These are phyloP conservation scores for Trichosporon inkin DNA, from an alignment of 1,284 basidiomycete genomes.

Conservation along the genomic window DNA sequence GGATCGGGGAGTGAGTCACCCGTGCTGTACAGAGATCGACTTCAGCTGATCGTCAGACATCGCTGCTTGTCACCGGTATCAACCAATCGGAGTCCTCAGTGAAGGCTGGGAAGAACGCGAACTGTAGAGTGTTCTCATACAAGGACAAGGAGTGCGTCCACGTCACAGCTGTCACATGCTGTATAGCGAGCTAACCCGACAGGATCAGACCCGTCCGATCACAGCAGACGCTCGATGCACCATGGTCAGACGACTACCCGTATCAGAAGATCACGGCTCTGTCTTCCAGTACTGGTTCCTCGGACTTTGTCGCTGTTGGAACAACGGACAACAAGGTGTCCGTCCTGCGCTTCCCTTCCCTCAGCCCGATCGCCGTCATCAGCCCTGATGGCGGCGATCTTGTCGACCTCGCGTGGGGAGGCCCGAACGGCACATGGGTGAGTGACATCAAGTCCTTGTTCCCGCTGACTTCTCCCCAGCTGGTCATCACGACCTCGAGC, in stretches of 20 bases:
- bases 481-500: slow-evolving; percentile 39
- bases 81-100: slow-evolving; percentile 68
- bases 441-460: slow-evolving; percentile 4
- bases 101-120: slow-evolving; percentile 66
- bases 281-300: slow-evolving; percentile 20
- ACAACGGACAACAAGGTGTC: slow-evolving; percentile 54
- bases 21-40: not conserved
- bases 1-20: slow-evolving; percentile 57
- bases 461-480: slow-evolving; percentile 19
- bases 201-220: slow-evolving; percentile 57
- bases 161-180: slow-evolving; percentile 8
- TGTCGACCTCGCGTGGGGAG: slow-evolving; percentile 47
- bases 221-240: slow-evolving; percentile 61
- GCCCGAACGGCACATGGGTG: slow-evolving; percentile 39
- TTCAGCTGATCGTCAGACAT: slow-evolving; percentile 44
- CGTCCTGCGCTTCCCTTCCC: slow-evolving; percentile 63
- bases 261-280: slow-evolving; percentile 57
- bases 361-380: slow-evolving; percentile 57
- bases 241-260: slow-evolving; percentile 71
- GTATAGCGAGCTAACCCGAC: not conserved
- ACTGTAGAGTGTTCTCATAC: slow-evolving; percentile 69
- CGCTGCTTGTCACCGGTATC: slow-evolving; percentile 70
- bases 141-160: slow-evolving; percentile 57
- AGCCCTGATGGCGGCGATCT: slow-evolving; percentile 35
- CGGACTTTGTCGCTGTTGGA: slow-evolving; percentile 39